Base-by-base conservation (phyloP, 495 filamentous ascomycete species). In the Jackrogersella multiformis region DNA sequence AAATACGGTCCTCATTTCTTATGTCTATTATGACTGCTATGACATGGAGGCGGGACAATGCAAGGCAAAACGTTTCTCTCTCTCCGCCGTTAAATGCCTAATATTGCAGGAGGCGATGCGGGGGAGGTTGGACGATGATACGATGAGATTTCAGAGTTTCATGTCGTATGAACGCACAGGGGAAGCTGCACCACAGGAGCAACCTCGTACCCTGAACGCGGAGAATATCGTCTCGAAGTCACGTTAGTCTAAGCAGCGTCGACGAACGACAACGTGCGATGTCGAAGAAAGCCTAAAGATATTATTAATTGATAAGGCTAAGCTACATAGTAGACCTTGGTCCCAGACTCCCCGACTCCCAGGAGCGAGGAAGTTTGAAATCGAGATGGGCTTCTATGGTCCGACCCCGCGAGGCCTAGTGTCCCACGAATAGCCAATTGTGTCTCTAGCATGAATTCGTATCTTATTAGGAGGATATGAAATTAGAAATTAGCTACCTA, bases 21-120 rank as follows among this genome's bases (percentile, higher is more conserved):
- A 21, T 8, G 12, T 12, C 15, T 34, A 8, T 34, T 18, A 51
- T 51, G 46, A 24, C 26, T 20, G 26, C 18, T 26, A 58, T n/a
- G 51, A 56, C 42, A 53, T 52, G 28, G 28, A 52, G 44, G 55
- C 46, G 46, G 49, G 54, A 51, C 61, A 52, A 61, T 65, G 66
- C 59, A 64, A 63, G 59, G 59, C 26, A 59, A 53, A 30, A 52
- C 53, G 38, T 9, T 38, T 45, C 42, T 46, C 42, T 46, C 26
- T 38, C 30, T 55, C 23, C 46, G 51, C 39, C 36, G 46, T 64
- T 34, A 46, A 46, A 64, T 32, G 41, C 54, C 42, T 44, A 38
- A 55, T 52, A 69, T 69, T 69, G 49, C 60, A 69, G 66, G 66
- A 69, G 55, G 48, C 26, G 48, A 56, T 69, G 56, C 60, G 66